A percentile compares a stretch with the other conserved stretches of the same genome.
These are phyloP conservation scores for Kwoniella sp. DNA, from an alignment of 768 basidiomycete species.

Conservation along the genomic window DNA sequence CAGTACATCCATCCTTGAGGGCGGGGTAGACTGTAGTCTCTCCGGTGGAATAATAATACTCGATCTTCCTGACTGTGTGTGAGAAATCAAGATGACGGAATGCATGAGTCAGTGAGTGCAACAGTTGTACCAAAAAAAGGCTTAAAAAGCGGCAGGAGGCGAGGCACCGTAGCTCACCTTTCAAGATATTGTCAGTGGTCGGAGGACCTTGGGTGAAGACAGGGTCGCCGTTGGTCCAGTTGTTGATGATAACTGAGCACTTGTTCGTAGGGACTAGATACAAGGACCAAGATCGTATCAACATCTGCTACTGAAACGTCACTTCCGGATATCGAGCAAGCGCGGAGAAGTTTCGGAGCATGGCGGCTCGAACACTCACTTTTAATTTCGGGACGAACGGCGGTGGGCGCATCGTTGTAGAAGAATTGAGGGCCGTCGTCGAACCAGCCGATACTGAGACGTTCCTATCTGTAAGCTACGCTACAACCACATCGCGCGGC, in stretches of 20 bases:
- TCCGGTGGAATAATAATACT: conserved; percentile 9
- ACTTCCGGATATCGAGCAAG: no score
- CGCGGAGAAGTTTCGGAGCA: neutral
- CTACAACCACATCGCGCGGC: no score
- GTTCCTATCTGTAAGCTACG: no score
- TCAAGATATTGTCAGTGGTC: neutral
- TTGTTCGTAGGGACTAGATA: neutral
- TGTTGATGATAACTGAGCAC: conserved; percentile 12
- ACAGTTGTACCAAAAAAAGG: neutral
- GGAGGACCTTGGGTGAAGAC: conserved; percentile 6
- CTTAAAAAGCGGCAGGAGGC: neutral
- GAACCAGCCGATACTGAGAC: conserved; percentile 10
- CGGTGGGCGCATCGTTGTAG: conserved; percentile 3
- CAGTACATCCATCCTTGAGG: neutral
- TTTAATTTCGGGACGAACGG: neutral
- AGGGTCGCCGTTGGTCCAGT: conserved; percentile 11
- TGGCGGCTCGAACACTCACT: neutral
- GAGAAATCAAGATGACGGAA: no score
- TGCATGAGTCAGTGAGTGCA: neutral
- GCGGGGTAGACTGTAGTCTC: conserved; percentile 2
- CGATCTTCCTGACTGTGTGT: conserved; percentile 5
- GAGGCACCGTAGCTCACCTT: neutral
- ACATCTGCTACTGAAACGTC: no score
- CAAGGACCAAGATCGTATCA: no score
- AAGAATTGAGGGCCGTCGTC: neutral